A percentile compares a stretch with the other conserved stretches of the same genome.
Conservation (phyloP, 1,139 yeast species). For the Nematodospora anomalae region DNA sequence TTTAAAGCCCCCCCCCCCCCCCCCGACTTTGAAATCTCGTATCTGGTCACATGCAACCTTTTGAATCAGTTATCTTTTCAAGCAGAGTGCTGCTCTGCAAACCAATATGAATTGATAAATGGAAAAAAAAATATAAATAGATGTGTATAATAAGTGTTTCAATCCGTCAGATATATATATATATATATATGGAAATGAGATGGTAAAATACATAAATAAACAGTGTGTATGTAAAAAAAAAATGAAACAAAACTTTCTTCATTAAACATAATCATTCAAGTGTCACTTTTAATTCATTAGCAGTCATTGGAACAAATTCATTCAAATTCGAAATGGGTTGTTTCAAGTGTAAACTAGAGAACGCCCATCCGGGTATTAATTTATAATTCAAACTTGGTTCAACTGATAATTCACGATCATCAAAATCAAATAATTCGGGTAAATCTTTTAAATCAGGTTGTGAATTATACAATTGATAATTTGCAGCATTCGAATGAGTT, state of each 20-base stretch:
- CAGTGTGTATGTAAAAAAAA: no score
- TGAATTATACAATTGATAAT: conserved; percentile 37
- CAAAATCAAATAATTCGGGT: conserved; percentile 52
- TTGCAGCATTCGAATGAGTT: conserved; percentile 25
- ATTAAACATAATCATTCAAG: conserved; percentile 24
- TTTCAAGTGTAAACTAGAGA: conserved; percentile 28
- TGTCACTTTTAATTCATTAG: conserved; percentile 36
- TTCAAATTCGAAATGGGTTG: conserved; percentile 24
- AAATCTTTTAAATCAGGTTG: conserved; percentile 45
- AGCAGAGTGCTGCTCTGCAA: no score
- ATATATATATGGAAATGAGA: no score
- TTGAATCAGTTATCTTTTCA: no score
- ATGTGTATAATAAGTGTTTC: background rate
- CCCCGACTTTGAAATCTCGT: no score
- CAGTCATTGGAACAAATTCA: conserved; percentile 36
- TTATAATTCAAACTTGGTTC: conserved; percentile 34
- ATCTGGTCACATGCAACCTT: no score
- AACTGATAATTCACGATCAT: conserved; percentile 48
- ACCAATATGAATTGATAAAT: no score
- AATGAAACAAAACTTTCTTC: no score
- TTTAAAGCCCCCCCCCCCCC: no score
- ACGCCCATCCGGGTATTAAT: conserved; percentile 45
- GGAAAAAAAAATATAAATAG: no score
- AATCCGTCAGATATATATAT: background rate
- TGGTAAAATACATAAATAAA: background rate